Evolutionary conservation across 108 stramenopile genomes (phyloP).

Genomic region (Schizochytrium sp.): DNA sequence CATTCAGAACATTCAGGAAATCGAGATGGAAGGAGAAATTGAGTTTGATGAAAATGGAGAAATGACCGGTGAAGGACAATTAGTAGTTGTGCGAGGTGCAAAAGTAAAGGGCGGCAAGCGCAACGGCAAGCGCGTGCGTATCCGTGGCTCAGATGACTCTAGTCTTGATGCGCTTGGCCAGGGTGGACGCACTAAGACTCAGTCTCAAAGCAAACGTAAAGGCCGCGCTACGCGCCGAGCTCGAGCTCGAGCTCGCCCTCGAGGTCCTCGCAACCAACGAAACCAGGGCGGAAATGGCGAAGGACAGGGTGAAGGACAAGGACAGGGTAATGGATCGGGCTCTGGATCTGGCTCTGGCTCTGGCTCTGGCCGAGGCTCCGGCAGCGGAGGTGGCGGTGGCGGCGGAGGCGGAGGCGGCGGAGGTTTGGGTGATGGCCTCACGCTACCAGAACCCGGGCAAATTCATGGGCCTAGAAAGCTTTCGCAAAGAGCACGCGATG

Average conservation of each 20-base stretch:
- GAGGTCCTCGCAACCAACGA: background rate
- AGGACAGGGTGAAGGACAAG: no score
- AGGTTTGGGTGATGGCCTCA: background rate
- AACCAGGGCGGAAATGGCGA: background rate
- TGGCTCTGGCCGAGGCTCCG: background rate
- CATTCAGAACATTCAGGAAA: background rate
- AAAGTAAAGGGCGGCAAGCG: conserved; percentile 40
- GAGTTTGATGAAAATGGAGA: conserved; percentile 26
- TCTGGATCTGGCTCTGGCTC: background rate
- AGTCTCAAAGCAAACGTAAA: background rate
- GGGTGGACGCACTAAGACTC: background rate
- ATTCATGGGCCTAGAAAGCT: conserved; percentile 26
- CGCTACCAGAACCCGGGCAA: conserved; percentile 41
- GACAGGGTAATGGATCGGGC: background rate
- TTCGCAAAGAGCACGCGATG: conserved; percentile 4
- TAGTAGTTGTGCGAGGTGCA: conserved; percentile 39
- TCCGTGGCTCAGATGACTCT: background rate
- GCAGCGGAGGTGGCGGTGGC: conserved; percentile 47
- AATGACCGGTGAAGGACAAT: conserved; percentile 39
- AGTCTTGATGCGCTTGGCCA: background rate
- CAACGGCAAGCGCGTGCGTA: conserved; percentile 48
- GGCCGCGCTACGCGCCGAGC: background rate
- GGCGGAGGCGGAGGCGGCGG: conserved; percentile 52
- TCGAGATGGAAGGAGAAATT: conserved; percentile 55
- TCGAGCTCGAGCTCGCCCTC: background rate